A percentile compares a stretch with the other conserved stretches of the same genome.
Evolutionary conservation across 768 basidiomycete species (phyloP).

Genomic region (Leccinum arenicola): DNA sequence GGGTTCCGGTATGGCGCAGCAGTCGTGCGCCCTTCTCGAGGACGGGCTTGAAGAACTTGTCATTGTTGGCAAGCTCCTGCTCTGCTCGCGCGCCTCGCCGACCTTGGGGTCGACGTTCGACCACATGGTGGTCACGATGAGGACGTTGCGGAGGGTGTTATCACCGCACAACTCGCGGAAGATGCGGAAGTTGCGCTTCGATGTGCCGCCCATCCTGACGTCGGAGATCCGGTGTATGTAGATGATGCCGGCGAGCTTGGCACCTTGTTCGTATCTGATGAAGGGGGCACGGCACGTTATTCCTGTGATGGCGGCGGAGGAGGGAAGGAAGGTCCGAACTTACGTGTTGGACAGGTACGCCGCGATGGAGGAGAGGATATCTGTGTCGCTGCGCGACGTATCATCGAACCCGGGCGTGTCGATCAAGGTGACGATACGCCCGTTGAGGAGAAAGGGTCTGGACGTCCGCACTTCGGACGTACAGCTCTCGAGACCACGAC

Average conservation of each 20-base stretch:
- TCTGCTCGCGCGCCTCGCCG: slow-evolving; percentile 45
- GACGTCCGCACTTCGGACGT: slow-evolving; percentile 46
- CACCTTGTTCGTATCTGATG: slow-evolving; percentile 32
- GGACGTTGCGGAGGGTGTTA: slow-evolving; percentile 45
- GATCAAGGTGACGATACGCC: slow-evolving; percentile 44
- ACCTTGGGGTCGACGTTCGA: slow-evolving; percentile 36
- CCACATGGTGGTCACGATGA: slow-evolving; percentile 58
- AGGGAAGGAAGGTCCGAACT: slow-evolving; percentile 1
- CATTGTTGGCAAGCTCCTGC: slow-evolving; percentile 38
- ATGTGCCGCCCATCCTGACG: slow-evolving; percentile 48
- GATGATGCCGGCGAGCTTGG: slow-evolving; percentile 49
- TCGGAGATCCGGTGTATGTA: slow-evolving; percentile 57
- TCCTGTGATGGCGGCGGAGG: background rate
- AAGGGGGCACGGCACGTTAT: background rate
- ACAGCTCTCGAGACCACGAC: slow-evolving; percentile 47
- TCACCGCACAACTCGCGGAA: slow-evolving; percentile 55
- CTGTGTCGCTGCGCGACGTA: slow-evolving; percentile 45
- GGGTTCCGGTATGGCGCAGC: slow-evolving; percentile 40
- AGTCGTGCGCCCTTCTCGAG: slow-evolving; percentile 48
- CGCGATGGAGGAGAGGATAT: slow-evolving; percentile 50
- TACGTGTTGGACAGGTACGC: slow-evolving; percentile 34
- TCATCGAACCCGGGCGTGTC: slow-evolving; percentile 67
- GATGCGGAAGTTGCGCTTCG: slow-evolving; percentile 49
- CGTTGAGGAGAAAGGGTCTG: slow-evolving; percentile 44
- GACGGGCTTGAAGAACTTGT: slow-evolving; percentile 51